Evolutionary conservation across 1,284 basidiomycete genomes (phyloP).

Genomic region (Entoloma clypeatum): DNA sequence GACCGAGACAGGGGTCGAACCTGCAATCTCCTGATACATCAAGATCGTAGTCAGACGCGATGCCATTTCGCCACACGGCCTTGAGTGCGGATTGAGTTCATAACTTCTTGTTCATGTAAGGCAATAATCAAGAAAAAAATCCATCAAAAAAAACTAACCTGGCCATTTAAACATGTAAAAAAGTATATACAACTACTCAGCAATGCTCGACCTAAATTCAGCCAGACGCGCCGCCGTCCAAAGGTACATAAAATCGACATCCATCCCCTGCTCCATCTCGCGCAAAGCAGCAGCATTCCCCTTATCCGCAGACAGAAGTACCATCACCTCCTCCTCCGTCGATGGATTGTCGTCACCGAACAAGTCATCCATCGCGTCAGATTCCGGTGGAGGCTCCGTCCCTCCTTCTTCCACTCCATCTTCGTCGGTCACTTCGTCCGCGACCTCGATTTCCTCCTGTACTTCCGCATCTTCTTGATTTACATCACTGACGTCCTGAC

Average conservation of each 20-base stretch:
- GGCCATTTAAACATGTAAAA: no score
- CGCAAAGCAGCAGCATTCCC: constrained; percentile 11
- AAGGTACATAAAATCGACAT: constrained; percentile 15
- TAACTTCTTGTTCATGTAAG: no score
- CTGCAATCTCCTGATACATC: constrained; percentile 69
- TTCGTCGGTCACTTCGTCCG: no score
- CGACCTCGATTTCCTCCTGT: neutral
- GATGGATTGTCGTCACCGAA: neutral
- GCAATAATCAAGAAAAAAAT: no score
- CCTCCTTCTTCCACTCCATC: neutral
- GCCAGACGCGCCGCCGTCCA: constrained; percentile 18
- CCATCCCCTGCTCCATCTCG: constrained; percentile 16
- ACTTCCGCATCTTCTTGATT: no score
- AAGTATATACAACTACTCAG: no score
- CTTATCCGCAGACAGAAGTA: constrained; percentile 14
- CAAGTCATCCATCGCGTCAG: neutral
- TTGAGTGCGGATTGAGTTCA: no score
- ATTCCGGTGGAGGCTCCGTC: constrained; percentile 2
- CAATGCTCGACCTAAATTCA: no score
- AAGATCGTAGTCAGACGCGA: constrained; percentile 76
- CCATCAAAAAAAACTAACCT: no score
- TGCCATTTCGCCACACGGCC: constrained; percentile 78
- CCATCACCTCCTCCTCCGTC: constrained; percentile 12
- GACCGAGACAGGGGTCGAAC: constrained; percentile 55
- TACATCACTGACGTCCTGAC: no score